phyloP scores from a whole-genome alignment of 129 eudicot genomes.

The Lactuca saligna region DNA sequence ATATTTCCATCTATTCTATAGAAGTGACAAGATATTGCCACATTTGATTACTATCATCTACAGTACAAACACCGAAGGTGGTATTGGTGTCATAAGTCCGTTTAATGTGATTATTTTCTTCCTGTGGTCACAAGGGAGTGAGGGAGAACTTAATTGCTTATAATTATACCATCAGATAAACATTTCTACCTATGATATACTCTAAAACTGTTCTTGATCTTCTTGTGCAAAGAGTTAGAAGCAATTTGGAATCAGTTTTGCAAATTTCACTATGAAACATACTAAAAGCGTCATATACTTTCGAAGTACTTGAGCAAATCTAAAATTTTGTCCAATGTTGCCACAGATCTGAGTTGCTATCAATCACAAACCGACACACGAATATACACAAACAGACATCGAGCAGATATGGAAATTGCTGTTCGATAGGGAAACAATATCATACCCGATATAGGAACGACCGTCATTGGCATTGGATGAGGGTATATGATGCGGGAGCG shows the following conservation, averaged over 20 bases:
- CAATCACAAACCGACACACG: constrained; percentile 3
- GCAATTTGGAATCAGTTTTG: not conserved
- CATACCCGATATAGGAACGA: constrained; percentile 73
- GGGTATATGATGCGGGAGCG: constrained; percentile 32
- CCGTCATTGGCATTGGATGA: constrained; percentile 46
- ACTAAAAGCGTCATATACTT: not conserved
- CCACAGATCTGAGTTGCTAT: constrained; percentile 40
- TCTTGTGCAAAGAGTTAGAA: not conserved
- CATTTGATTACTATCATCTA: constrained; percentile 4
- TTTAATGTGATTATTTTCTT: not conserved
- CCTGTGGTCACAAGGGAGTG: not conserved
- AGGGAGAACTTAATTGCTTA: no score
- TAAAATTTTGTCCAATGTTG: constrained; percentile 13
- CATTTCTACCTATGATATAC: not conserved
- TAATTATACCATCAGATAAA: not conserved
- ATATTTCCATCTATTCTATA: not conserved
- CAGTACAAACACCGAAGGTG: constrained; percentile 9
- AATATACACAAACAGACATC: not conserved
- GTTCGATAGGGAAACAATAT: not conserved
- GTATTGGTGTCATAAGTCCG: constrained; percentile 10
- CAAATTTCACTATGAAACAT: not conserved
- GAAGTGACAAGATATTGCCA: not conserved
- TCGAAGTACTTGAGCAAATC: constrained; percentile 9
- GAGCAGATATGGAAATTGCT: not conserved
- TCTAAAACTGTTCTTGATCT: not conserved